Evolutionary conservation across 805 yeast genomes (phyloP).

Genomic region (Suhomyces faveliae): DNA sequence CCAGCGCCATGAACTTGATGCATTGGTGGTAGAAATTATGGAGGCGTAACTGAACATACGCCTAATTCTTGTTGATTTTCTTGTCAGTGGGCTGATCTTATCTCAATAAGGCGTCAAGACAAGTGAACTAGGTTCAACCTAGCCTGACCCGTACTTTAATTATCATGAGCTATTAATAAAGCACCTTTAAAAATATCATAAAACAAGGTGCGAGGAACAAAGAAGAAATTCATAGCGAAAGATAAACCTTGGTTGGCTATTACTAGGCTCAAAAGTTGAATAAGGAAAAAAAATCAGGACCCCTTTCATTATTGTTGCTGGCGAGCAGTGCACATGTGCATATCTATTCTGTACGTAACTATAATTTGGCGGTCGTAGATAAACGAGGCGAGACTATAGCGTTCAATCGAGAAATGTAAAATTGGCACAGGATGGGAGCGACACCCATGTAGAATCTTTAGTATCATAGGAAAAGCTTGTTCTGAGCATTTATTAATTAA

Average conservation of each 20-base stretch:
- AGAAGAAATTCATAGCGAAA: not conserved
- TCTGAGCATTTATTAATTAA: not conserved
- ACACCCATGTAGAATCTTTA: not conserved
- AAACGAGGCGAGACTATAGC: not conserved
- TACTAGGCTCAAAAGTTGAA: not conserved
- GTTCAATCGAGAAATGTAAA: not conserved
- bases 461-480: not conserved
- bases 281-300: not conserved
- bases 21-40: not conserved
- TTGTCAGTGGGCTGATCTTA: not conserved
- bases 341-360: constrained; percentile 1
- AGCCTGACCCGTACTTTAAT: not conserved
- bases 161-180: not conserved
- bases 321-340: constrained; percentile 2
- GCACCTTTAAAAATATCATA: not conserved
- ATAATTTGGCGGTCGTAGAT: not conserved
- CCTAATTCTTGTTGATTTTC: not conserved
- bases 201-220: not conserved
- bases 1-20: too few relatives aligned
- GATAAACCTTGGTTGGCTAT: not conserved
- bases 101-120: not conserved
- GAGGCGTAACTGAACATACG: not conserved
- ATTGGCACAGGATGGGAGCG: not conserved
- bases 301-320: not conserved
- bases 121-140: not conserved